Base-by-base conservation (phyloP, 345 rosid genomes). In the Gossypium anomalum region DNA sequence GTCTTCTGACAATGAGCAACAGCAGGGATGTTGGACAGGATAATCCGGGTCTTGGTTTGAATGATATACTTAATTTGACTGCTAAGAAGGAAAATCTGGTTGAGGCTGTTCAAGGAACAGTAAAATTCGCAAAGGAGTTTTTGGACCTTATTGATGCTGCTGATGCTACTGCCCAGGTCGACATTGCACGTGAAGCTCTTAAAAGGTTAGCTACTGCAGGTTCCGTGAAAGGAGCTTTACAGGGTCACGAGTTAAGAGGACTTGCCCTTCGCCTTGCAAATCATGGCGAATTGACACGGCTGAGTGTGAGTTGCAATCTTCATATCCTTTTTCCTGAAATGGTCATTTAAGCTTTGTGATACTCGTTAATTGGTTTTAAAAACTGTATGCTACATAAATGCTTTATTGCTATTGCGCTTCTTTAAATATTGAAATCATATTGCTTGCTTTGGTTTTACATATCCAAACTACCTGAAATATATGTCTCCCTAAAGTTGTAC, bases 81-180 rank as follows among this genome's bases (percentile, higher is more conserved):
- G 81, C 90, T 63, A 90, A 96, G 84, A 93, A 93, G 84, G 99
- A 93, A 84, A 90, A 93, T 81, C 82, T 90, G 38, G 92, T 93
- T 48, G 99, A 93, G 71, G 98, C 97, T 79, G 99, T 93, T 49
- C 88, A 93, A 76, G 99, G 99, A 82, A 87, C 91, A 43, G 98
- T 87, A 29, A 96, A 93, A 79, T 96, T 89, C 69, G 92, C 93
- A 1, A 93, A 83, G 85, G 97, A 96, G 85, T 96, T 96, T 88
- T 81, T 91, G 85, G 97, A 96, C 76, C 97, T 96, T 44, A 93
- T 96, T 71, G 99, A 96, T 84, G 99, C 95, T 74, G 99, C 99
- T 48, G 98, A 96, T 90, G 97, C 98, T 76, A 93, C 99, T 44
- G 99, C 92, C 55, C 93, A 92, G 70, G 92, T 82, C 29, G 94